phyloP scores from a whole-genome alignment of 208 protist genomes.

The Histomonas meleagridis region DNA sequence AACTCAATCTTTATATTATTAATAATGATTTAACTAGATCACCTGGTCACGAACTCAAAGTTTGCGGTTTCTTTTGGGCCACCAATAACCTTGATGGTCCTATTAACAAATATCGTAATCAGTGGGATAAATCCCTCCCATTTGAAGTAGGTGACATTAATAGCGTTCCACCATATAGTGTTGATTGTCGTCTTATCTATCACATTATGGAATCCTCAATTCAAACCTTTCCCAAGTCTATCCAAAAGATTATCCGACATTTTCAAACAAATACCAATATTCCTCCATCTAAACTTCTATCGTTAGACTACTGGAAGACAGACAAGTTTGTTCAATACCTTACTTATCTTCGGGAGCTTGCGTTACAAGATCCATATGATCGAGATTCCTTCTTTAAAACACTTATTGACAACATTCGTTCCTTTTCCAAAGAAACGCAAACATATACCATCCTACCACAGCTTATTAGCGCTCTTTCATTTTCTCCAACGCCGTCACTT shows the following conservation, averaged over 20 bases:
- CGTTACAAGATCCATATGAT: slow-evolving; percentile 17
- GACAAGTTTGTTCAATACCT: not conserved
- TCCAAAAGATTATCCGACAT: not conserved
- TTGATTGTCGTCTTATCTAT: not conserved
- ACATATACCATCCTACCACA: not conserved
- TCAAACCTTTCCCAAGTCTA: not conserved
- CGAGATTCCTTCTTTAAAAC: not conserved
- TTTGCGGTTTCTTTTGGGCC: not conserved
- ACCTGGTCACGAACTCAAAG: not conserved
- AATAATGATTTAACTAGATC: too few relatives aligned
- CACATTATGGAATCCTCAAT: not conserved
- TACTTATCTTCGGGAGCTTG: not conserved
- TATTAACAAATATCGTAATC: not conserved
- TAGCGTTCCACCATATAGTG: not conserved
- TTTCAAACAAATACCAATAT: not conserved
- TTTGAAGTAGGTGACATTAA: not conserved
- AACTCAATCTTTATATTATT: not conserved
- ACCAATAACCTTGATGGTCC: not conserved
- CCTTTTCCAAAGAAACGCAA: not conserved
- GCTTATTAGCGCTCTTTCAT: not conserved
- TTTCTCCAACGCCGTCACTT: not conserved
- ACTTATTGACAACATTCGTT: not conserved
- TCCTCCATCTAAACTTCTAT: not conserved
- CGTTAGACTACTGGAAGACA: not conserved
- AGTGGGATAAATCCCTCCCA: too few relatives aligned